Evolutionary conservation across 2,329 filamentous ascomycete species (phyloP).

Genomic region (Fusarium denticulatum): DNA sequence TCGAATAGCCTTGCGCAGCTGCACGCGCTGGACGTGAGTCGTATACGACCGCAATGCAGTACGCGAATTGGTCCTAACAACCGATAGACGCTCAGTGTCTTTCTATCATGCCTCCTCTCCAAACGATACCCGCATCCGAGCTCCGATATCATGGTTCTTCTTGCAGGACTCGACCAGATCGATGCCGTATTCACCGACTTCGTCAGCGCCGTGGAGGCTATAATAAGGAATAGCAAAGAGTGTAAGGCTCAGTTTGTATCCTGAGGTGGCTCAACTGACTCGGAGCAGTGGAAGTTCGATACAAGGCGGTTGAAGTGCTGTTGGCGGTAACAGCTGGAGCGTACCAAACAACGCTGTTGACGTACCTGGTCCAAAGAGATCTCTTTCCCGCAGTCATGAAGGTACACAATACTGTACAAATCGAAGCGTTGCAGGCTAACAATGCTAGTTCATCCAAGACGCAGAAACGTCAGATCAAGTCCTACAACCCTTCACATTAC

Average conservation of each 20-base stretch:
- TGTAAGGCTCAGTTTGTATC: constrained; percentile 59
- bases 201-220: constrained; percentile 81
- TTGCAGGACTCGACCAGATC: constrained; percentile 89
- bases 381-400: constrained; percentile 96
- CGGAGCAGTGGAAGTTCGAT: constrained; percentile 73
- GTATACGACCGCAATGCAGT: constrained; percentile 46
- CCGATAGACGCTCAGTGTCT: constrained; percentile 83
- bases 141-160: constrained; percentile 89
- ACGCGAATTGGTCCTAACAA: constrained; percentile 37
- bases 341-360: constrained; percentile 92
- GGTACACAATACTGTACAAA: constrained; percentile 58
- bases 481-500: constrained; percentile 80
- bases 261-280: constrained; percentile 39
- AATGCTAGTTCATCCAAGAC: constrained; percentile 79
- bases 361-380: constrained; percentile 94
- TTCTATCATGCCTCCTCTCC: constrained; percentile 81
- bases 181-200: constrained; percentile 90
- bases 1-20: constrained; percentile 70
- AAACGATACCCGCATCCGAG: constrained; percentile 97
- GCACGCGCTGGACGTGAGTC: constrained; percentile 84
- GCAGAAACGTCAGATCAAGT: constrained; percentile 70
- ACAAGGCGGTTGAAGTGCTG: constrained; percentile 82
- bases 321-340: constrained; percentile 90
- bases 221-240: constrained; percentile 79
- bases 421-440: background rate